phyloP scores from a whole-genome alignment of 2,329 filamentous ascomycete species.

The Trichoderma breve region DNA sequence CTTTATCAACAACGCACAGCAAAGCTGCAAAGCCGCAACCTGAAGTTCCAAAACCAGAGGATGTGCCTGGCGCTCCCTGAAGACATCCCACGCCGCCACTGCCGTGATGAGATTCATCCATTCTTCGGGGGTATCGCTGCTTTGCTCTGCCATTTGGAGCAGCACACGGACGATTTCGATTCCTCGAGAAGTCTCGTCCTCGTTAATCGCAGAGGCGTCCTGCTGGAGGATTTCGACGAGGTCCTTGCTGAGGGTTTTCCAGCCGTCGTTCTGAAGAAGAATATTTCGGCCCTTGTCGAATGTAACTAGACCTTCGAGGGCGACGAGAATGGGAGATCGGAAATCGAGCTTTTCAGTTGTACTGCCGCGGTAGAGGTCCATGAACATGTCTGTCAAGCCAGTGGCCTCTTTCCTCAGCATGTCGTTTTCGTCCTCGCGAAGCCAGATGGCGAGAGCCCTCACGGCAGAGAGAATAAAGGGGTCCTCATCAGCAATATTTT shows the following conservation, averaged over 20 bases:
- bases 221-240: slow-evolving; percentile 44
- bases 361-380: slow-evolving; percentile 56
- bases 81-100: slow-evolving; percentile 48
- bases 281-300: slow-evolving; percentile 46
- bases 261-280: slow-evolving; percentile 53
- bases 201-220: slow-evolving; percentile 27
- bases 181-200: slow-evolving; percentile 43
- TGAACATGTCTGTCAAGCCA: slow-evolving; percentile 61
- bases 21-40: slow-evolving; percentile 55
- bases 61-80: slow-evolving; percentile 29
- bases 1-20: slow-evolving; percentile 49
- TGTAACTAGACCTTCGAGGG: slow-evolving; percentile 56
- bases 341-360: slow-evolving; percentile 47
- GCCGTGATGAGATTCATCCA: slow-evolving; percentile 57
- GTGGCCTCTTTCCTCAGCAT: slow-evolving; percentile 54
- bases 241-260: slow-evolving; percentile 52
- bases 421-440: slow-evolving; percentile 67
- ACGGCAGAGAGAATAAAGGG: slow-evolving; percentile 59
- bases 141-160: slow-evolving; percentile 50
- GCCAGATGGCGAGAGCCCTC: slow-evolving; percentile 60
- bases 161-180: slow-evolving; percentile 57
- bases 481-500: slow-evolving; percentile 50
- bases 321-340: slow-evolving; percentile 55
- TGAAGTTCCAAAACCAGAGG: slow-evolving; percentile 47
- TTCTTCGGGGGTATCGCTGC: slow-evolving; percentile 45